phyloP scores from a whole-genome alignment of 1,139 yeast species.

The Waltiozyma sp. region DNA sequence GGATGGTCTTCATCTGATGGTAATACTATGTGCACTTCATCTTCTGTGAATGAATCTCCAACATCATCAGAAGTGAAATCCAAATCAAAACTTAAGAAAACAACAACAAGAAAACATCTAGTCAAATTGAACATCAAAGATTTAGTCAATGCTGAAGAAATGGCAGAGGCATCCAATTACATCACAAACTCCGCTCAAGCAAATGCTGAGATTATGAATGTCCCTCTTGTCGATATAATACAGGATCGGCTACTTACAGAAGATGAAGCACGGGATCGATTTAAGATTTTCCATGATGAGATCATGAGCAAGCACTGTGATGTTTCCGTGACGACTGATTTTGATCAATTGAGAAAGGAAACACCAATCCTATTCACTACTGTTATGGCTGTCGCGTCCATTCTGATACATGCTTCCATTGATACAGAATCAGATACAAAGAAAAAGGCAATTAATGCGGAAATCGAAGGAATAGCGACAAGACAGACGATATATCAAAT shows the following conservation, averaged over 20 bases:
- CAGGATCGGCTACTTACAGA: constrained; percentile 34
- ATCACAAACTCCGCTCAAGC: constrained; percentile 25
- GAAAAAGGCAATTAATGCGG: constrained; percentile 26
- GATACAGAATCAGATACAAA: constrained; percentile 15
- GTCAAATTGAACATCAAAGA: constrained; percentile 1
- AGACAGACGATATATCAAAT: constrained; percentile 50
- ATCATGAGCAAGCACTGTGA: constrained; percentile 41
- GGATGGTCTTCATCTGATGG: too few relatives aligned
- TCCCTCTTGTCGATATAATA: constrained; percentile 31
- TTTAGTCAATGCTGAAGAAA: constrained; percentile 11
- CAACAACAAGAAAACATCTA: too few relatives aligned
- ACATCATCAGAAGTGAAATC: background rate
- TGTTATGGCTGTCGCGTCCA: constrained; percentile 46
- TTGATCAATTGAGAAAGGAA: constrained; percentile 34
- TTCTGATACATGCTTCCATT: background rate
- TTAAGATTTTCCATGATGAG: constrained; percentile 30
- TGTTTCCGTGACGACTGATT: constrained; percentile 35
- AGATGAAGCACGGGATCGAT: constrained; percentile 38
- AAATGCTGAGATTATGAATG: constrained; percentile 26
- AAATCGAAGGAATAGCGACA: constrained; percentile 49
- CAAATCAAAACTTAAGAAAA: too few relatives aligned
- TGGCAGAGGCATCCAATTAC: constrained; percentile 29
- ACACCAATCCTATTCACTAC: constrained; percentile 56
- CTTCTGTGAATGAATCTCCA: too few relatives aligned
- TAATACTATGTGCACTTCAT: too few relatives aligned